Evolutionary conservation across 306 rosid species (phyloP).

Genomic region (Notholithocarpus densiflorus): DNA sequence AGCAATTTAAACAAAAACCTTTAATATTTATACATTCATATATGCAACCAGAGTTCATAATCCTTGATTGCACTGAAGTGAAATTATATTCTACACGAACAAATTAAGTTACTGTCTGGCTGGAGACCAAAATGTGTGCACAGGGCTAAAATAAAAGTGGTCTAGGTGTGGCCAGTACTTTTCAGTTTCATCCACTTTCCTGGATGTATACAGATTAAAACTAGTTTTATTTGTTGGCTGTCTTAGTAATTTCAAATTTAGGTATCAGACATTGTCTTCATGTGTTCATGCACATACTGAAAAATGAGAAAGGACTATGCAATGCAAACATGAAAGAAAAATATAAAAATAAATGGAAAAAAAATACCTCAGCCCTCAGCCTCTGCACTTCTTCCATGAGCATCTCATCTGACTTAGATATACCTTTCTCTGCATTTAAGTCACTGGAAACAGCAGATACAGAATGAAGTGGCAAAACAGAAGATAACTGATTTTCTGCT

Average conservation of each 20-base stretch:
- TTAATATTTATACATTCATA: neutral
- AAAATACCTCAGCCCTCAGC: constrained; percentile 63
- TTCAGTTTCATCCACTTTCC: neutral
- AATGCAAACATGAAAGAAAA: neutral
- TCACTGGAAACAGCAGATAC: constrained; percentile 25
- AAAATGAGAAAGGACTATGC: neutral
- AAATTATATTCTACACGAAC: neutral
- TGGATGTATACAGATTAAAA: neutral
- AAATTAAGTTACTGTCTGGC: neutral
- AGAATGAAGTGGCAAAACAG: constrained; percentile 16
- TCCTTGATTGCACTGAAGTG: too few species aligned
- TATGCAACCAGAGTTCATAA: too few species aligned
- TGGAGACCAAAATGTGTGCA: neutral
- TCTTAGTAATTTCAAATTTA: neutral
- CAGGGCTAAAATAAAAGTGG: neutral
- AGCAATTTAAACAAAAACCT: neutral
- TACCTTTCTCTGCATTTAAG: constrained; percentile 27
- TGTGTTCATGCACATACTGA: neutral
- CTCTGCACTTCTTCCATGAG: constrained; percentile 58
- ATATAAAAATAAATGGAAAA: neutral
- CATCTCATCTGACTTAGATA: constrained; percentile 39
- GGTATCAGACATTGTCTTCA: neutral
- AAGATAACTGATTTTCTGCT: constrained; percentile 28
- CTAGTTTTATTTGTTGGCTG: neutral
- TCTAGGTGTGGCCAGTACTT: neutral